Evolutionary conservation across 2,329 filamentous ascomycete genomes (phyloP).

Genomic region (Aspergillus hortae): DNA sequence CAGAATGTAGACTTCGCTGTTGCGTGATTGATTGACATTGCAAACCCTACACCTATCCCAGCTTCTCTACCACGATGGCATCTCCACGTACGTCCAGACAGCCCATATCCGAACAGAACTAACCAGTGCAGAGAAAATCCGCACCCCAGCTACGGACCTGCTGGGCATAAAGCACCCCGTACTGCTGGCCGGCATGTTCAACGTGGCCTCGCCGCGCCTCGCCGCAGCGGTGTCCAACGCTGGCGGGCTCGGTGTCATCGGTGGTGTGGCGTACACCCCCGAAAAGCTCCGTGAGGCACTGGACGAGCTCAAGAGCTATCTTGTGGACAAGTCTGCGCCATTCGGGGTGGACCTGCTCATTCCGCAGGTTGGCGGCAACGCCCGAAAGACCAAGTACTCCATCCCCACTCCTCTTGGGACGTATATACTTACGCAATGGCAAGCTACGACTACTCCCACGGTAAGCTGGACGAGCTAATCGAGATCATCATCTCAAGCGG

Average conservation of each 20-base stretch:
- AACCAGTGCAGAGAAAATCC: conserved; percentile 67
- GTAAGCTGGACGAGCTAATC: conserved; percentile 86
- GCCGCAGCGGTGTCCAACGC: conserved; percentile 96
- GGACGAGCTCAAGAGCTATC: conserved; percentile 71
- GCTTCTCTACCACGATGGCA: conserved; percentile 54
- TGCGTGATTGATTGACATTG: too few relatives aligned
- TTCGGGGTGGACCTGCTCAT: conserved; percentile 58
- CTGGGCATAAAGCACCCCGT: conserved; percentile 97
- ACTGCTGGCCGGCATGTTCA: conserved; percentile 97
- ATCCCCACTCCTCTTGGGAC: not conserved
- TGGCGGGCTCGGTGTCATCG: conserved; percentile 92
- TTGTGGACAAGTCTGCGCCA: conserved; percentile 19
- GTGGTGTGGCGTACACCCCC: conserved; percentile 86
- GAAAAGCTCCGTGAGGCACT: conserved; percentile 97
- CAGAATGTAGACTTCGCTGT: too few relatives aligned
- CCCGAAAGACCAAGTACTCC: conserved; percentile 84
- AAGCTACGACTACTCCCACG: conserved; percentile 99
- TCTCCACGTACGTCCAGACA: conserved; percentile 66
- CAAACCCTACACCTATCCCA: not conserved
- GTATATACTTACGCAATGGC: not conserved
- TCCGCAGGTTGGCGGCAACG: conserved; percentile 89
- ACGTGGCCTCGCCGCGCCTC: conserved; percentile 92
- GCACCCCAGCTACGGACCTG: conserved; percentile 89
- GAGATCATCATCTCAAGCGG: conserved; percentile 90
- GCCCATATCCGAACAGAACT: conserved; percentile 19